These are phyloP conservation scores for Dichotomocladium elegans DNA, from an alignment of 371 early-diverging fungal genomes.

Conservation along the genomic window DNA sequence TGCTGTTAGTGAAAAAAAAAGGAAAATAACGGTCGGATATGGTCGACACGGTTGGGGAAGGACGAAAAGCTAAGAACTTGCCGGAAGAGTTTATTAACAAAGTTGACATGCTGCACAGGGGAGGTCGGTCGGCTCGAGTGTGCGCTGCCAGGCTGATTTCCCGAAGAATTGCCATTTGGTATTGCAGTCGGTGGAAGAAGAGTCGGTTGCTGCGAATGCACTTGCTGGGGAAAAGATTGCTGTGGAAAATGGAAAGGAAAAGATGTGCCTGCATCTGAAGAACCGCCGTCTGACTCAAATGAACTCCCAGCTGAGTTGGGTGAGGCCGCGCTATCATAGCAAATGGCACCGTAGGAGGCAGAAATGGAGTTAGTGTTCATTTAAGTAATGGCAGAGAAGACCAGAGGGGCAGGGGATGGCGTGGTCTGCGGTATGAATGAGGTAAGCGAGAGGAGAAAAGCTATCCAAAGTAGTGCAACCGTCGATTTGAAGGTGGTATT, in stretches of 20 bases:
- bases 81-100: slow-evolving; percentile 30
- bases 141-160: background rate
- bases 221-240: slow-evolving; percentile 1
- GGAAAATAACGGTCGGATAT: background rate
- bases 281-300: slow-evolving; percentile 21
- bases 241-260: no score
- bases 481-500: no score
- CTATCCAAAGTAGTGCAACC: no score
- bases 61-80: slow-evolving; percentile 2
- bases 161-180: no score
- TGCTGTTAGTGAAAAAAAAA: background rate
- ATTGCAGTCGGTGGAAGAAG: background rate
- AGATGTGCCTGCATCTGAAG: slow-evolving; percentile 17
- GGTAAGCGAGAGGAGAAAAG: background rate
- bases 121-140: background rate
- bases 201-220: background rate
- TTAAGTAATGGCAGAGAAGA: background rate
- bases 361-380: background rate
- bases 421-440: no score
- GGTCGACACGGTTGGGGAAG: no score
- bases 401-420: background rate
- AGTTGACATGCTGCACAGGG: slow-evolving; percentile 10
- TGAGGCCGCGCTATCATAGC: slow-evolving; percentile 12
- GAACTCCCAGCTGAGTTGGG: slow-evolving; percentile 16
- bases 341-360: background rate